These are phyloP conservation scores for Hypoxylon sp. DNA, from an alignment of 2,329 filamentous ascomycete genomes.

Conservation along the genomic window DNA sequence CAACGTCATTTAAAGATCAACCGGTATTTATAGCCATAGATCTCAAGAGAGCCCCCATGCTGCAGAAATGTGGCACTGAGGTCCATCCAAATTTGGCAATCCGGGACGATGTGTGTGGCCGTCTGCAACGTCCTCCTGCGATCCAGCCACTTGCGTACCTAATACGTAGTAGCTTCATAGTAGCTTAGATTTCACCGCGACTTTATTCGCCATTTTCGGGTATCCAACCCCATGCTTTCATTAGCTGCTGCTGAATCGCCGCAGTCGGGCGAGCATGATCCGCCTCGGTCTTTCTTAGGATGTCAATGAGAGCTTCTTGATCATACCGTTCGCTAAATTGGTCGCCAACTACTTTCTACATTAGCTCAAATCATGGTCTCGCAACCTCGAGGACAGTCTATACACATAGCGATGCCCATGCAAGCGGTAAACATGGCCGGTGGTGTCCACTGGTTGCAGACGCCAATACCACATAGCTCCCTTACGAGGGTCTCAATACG, in stretches of 20 bases:
- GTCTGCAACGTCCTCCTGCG: neutral
- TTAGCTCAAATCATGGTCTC: conserved; percentile 20
- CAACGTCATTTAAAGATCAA: conserved; percentile 28
- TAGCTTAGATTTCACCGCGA: neutral
- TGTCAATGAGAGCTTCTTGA: conserved; percentile 61
- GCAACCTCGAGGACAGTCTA: conserved; percentile 12
- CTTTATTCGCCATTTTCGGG: conserved; percentile 42
- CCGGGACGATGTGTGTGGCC: conserved; percentile 19
- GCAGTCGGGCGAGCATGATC: conserved; percentile 67
- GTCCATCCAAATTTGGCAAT: conserved; percentile 19
- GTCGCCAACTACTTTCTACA: conserved; percentile 58
- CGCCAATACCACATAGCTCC: conserved; percentile 69
- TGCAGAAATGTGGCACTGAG: conserved; percentile 9
- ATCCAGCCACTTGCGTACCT: conserved; percentile 14
- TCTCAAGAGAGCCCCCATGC: conserved; percentile 16
- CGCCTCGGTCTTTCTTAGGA: conserved; percentile 61
- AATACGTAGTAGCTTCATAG: conserved; percentile 3
- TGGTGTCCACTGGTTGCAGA: conserved; percentile 67
- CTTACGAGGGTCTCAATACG: conserved; percentile 62
- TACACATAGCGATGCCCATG: conserved; percentile 67
- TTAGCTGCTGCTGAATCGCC: conserved; percentile 60
- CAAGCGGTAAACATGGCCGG: conserved; percentile 68
- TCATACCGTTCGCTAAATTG: conserved; percentile 60
- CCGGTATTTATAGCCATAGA: conserved; percentile 23
- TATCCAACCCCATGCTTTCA: conserved; percentile 63